phyloP scores from a whole-genome alignment of 2,329 filamentous ascomycete species.

The Cercospora janseana region DNA sequence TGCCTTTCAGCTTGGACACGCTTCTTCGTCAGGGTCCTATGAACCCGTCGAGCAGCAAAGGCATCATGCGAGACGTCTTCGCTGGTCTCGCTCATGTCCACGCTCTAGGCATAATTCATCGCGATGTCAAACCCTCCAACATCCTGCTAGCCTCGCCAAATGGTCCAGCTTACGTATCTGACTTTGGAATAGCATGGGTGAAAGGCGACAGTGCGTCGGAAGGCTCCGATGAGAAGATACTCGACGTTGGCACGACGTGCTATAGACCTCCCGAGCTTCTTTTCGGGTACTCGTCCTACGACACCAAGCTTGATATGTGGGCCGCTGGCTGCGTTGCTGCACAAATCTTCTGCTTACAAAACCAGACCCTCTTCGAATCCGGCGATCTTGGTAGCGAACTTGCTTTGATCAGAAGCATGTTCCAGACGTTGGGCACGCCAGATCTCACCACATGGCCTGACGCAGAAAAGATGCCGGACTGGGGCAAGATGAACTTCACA shows the following conservation, averaged over 20 bases:
- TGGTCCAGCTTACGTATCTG: conserved; percentile 78
- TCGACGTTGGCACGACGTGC: conserved; percentile 88
- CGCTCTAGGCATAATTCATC: conserved; percentile 73
- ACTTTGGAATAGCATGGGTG: conserved; percentile 92
- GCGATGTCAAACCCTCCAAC: conserved; percentile 92
- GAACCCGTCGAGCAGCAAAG: conserved; percentile 39
- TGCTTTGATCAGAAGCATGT: conserved; percentile 85
- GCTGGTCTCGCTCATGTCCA: conserved; percentile 71
- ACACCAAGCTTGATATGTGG: conserved; percentile 79
- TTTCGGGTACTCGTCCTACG: conserved; percentile 77
- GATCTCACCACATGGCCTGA: conserved; percentile 78
- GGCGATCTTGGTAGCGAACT: conserved; percentile 90
- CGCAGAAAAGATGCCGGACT: conserved; percentile 71
- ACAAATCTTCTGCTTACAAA: conserved; percentile 61
- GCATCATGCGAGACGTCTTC: conserved; percentile 67
- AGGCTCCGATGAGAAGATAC: conserved; percentile 66
- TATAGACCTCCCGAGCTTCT: conserved; percentile 89
- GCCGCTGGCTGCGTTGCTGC: conserved; percentile 79
- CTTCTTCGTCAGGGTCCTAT: conserved; percentile 53
- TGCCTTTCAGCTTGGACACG: conserved; percentile 69
- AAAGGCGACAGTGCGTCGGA: conserved; percentile 60
- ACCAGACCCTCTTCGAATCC: conserved; percentile 74
- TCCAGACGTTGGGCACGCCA: conserved; percentile 86
- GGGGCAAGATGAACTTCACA: conserved; percentile 80
- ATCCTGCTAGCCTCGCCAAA: conserved; percentile 46